phyloP scores from a whole-genome alignment of 2,329 filamentous ascomycete species.

The Neofusicoccum sp. region DNA sequence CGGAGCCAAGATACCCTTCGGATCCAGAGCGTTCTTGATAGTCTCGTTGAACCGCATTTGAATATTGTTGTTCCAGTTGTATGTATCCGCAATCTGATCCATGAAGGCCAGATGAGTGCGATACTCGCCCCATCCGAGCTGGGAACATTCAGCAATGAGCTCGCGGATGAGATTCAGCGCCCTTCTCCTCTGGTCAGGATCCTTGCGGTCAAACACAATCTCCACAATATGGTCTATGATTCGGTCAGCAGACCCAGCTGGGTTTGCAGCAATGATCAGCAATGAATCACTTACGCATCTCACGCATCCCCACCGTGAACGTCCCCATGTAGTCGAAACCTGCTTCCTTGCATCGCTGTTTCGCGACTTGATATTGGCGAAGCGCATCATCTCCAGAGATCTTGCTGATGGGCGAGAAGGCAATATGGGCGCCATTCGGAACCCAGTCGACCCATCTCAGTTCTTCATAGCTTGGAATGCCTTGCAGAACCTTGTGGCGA shows the following conservation, averaged over 20 bases:
- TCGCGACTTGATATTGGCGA: slow-evolving; percentile 38
- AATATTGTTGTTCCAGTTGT: slow-evolving; percentile 48
- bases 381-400: slow-evolving; percentile 48
- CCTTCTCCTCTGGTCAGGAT: slow-evolving; percentile 28
- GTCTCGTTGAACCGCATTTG: slow-evolving; percentile 49
- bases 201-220: slow-evolving; percentile 36
- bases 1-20: slow-evolving; percentile 37
- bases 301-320: slow-evolving; percentile 37
- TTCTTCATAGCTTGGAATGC: slow-evolving; percentile 39
- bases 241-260: no score
- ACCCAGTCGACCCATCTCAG: slow-evolving; percentile 43
- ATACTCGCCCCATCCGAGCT: slow-evolving; percentile 49
- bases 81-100: slow-evolving; percentile 52
- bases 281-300: slow-evolving; percentile 38
- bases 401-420: slow-evolving; percentile 50
- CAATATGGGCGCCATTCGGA: slow-evolving; percentile 49
- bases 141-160: slow-evolving; percentile 43
- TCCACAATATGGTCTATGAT: slow-evolving; percentile 34
- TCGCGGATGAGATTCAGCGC: slow-evolving; percentile 34
- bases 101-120: slow-evolving; percentile 51
- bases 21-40: slow-evolving; percentile 50
- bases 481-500: slow-evolving; percentile 27
- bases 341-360: slow-evolving; percentile 26
- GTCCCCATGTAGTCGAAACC: slow-evolving; percentile 31
- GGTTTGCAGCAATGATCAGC: not conserved